Conservation (phyloP, 345 rosid species). For the Gossypium mustelinum region DNA sequence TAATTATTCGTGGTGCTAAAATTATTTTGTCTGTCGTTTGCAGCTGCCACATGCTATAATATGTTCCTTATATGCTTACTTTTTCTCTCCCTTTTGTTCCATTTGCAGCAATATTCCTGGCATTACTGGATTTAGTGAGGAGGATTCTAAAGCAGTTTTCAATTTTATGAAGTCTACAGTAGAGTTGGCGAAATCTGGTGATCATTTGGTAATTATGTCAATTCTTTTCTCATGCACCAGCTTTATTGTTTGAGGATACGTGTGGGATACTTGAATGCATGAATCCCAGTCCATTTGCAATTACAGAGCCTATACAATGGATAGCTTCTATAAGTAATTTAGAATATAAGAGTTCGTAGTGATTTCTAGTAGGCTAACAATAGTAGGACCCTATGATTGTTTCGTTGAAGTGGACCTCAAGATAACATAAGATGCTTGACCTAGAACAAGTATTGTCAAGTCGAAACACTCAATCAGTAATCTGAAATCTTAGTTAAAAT, state of each 20-base stretch:
- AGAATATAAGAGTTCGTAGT: not conserved
- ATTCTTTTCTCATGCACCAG: not conserved
- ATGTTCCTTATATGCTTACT: not conserved
- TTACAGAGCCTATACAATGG: not conserved
- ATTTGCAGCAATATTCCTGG: slow-evolving; percentile 71
- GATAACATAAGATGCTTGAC: not conserved
- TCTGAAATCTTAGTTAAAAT: not conserved
- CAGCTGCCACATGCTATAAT: not conserved
- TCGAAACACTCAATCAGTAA: not conserved
- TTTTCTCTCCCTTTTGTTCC: not conserved
- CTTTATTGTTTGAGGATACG: not conserved
- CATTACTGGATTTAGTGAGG: slow-evolving; percentile 68
- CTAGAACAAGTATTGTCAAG: not conserved
- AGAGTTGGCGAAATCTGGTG: slow-evolving; percentile 55
- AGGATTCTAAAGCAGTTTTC: slow-evolving; percentile 46
- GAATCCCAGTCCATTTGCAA: not conserved
- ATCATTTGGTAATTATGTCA: slow-evolving; percentile 40
- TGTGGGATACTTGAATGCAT: not conserved
- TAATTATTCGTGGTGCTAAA: not conserved
- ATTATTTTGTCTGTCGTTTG: not conserved
- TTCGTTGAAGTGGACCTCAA: not conserved
- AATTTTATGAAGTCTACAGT: slow-evolving; percentile 58
- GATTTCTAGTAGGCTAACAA: not conserved
- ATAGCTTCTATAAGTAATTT: not conserved
- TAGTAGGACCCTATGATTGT: not conserved